Base-by-base conservation (phyloP, 495 filamentous ascomycete species). In the Tuber magnatum region DNA sequence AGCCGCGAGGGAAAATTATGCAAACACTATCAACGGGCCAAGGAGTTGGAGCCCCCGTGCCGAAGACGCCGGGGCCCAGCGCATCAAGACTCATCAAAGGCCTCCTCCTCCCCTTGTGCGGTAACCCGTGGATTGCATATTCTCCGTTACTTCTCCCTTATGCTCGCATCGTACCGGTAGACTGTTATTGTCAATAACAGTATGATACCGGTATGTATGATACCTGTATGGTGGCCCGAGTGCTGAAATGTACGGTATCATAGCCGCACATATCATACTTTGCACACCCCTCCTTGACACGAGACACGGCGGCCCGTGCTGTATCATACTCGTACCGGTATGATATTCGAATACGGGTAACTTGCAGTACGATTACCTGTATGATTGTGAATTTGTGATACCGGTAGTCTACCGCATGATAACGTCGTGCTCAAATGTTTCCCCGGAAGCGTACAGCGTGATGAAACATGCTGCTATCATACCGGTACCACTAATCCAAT, bases 361-460 rank as follows among this genome's bases (percentile, higher is more conserved):
- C 39, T 40, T 40, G 7, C 39, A 40, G 39, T 40, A 40, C 7
- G 39, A 40, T 40, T 40, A 40, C 39, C 7, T 40, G 39, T 2
- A 7, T 40, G 39, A 40, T 40, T 3, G n/a, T n/a, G n/a, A n/a
- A n/a, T n/a, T n/a, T n/a, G n/a, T n/a, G n/a, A n/a, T n/a, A n/a
- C n/a, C n/a, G n/a, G n/a, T n/a, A n/a, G n/a, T n/a, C n/a, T n/a
- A n/a, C n/a, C n/a, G n/a, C n/a, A 65, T 65, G 56, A 35, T 65
- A 65, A 65, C 56, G 28, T 65, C 56, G 56, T 65, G 56, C 56
- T 65, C 56, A 65, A 4, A 65, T 65, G 56, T 65, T 65, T 65
- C 28, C 56, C 56, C 14, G 4, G 56, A 65, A 35, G 28, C 2
- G 32, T 28, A 32, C 56, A 35, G 20, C 56, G 56, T 65, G 56